Percentiles rank a stretch among this genome's conserved stretches.
Conservation (phyloP, 768 basidiomycete species). For the Clitopilus hobsonii region DNA sequence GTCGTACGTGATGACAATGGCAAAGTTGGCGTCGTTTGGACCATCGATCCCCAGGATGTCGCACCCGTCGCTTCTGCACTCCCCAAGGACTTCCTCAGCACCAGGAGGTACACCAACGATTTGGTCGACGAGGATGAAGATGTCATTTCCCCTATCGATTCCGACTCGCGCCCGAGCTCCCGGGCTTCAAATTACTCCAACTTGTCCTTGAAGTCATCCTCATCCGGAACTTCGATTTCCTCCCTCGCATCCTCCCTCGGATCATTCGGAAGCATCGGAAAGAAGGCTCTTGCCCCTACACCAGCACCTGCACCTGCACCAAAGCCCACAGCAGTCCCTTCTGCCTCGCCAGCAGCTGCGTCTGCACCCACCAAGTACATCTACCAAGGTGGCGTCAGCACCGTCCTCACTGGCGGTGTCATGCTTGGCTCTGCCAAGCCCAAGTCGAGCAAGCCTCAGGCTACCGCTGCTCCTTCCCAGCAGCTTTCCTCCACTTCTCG, state of each 20-base stretch:
- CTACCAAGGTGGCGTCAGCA: conserved; percentile 39
- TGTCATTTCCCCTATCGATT: conserved; percentile 13
- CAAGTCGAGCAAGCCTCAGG: not conserved
- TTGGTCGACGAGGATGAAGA: conserved; percentile 1
- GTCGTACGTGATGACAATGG: conserved; percentile 22
- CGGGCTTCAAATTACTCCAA: conserved; percentile 16
- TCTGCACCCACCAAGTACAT: conserved; percentile 22
- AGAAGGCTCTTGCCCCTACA: not conserved
- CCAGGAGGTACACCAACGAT: conserved; percentile 1
- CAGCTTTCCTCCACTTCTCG: not conserved
- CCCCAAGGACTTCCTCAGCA: conserved; percentile 12
- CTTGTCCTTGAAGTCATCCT: conserved; percentile 25
- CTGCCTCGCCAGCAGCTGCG: conserved; percentile 6
- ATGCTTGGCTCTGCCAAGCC: conserved; percentile 31
- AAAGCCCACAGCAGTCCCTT: not conserved
- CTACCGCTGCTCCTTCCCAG: not conserved
- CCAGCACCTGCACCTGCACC: conserved; percentile 1
- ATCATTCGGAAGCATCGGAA: not conserved
- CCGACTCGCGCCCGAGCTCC: conserved; percentile 13
- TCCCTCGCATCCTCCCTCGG: conserved; percentile 6
- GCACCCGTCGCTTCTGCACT: not conserved
- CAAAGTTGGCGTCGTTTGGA: conserved; percentile 22
- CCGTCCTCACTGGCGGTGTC: conserved; percentile 38
- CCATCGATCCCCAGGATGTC: conserved; percentile 3
- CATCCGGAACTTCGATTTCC: conserved; percentile 20